Evolutionary conservation across 306 rosid genomes (phyloP), one percentile per base, ranked within the genome.

Genomic region (Senna tora): DNA sequence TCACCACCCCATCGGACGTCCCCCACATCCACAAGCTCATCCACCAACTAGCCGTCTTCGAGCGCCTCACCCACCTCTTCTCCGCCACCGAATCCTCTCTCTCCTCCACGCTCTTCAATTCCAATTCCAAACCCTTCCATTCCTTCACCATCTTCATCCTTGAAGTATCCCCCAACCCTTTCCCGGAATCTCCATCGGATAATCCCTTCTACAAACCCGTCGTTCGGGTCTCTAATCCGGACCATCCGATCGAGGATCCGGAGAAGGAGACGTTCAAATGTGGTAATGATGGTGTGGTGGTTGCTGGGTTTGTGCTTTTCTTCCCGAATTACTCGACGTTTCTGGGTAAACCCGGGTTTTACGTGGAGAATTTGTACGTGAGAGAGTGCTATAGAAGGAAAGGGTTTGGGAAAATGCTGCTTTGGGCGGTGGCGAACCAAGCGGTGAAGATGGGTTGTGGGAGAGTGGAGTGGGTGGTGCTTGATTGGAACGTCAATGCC

Each of bases 391-490:
- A 88, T 10, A 52, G 97, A 60, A 85, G 98, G 80, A 93, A 84
- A 16, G 96, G 98, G 47, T 25, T 93, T 1, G 93, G 98, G 53
- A 89, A 60, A 34, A 78, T 84, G 81, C 63, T 93, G 63, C 82
- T 90, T 1, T 77, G 90, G 0, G 86, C 90, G 7, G 97, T 93
- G 73, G 97, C 96, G n/a, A n/a, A n/a, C n/a, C n/a, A 88, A 88
- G 98, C 93, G 87, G 6, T 90, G n/a, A n/a, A n/a, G n/a, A n/a
- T n/a, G n/a, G n/a, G n/a, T n/a, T n/a, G n/a, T n/a, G n/a, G n/a
- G n/a, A 85, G 96, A 50, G 98, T 90, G 46, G 93, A 88, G 68
- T 88, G 98, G 98, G 80, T 80, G 33, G 98, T 93, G 72, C 92
- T 93, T 13, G 97, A 93, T 67, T 85, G 98, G 97, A 93, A 93